Evolutionary conservation across 2,329 filamentous ascomycete genomes (phyloP).

Genomic region (Fusarium algeriense): DNA sequence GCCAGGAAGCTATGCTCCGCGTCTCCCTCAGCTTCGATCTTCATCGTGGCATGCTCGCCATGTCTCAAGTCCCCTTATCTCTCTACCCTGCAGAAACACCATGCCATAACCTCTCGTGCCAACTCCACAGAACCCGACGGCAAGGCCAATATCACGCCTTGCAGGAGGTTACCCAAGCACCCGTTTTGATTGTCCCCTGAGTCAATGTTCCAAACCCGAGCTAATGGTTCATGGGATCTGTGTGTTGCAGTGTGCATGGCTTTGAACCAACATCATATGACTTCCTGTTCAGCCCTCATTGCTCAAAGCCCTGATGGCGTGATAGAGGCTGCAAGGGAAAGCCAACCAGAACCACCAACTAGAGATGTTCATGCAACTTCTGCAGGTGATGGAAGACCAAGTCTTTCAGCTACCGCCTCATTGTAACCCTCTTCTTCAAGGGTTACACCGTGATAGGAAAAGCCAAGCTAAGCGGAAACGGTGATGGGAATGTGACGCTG

Average conservation of each 20-base stretch:
- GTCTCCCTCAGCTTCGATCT: slow-evolving; percentile 3
- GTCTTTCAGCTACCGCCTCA: background rate
- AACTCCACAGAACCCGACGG: background rate
- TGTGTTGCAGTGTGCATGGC: slow-evolving; percentile 2
- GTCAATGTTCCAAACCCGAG: slow-evolving; percentile 7
- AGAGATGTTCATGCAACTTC: background rate
- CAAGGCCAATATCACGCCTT: background rate
- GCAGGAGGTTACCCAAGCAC: slow-evolving; percentile 18
- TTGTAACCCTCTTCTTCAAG: background rate
- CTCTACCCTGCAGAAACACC: slow-evolving; percentile 26
- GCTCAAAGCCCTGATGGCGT: slow-evolving; percentile 10
- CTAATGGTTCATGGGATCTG: slow-evolving; percentile 2
- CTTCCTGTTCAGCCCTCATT: slow-evolving; percentile 7
- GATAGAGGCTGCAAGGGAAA: slow-evolving; percentile 7
- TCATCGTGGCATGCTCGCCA: background rate
- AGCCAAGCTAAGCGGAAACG: background rate
- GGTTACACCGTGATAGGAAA: background rate
- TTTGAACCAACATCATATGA: slow-evolving; percentile 14
- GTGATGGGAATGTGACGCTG: background rate
- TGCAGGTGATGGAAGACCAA: background rate
- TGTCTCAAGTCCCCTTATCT: slow-evolving; percentile 20
- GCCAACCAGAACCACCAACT: background rate
- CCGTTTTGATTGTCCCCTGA: slow-evolving; percentile 12
- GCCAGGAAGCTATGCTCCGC: slow-evolving; percentile 17
- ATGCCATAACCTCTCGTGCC: background rate